Evolutionary conservation across 1,139 yeast species (phyloP).

Genomic region (Candida glucosophila): DNA sequence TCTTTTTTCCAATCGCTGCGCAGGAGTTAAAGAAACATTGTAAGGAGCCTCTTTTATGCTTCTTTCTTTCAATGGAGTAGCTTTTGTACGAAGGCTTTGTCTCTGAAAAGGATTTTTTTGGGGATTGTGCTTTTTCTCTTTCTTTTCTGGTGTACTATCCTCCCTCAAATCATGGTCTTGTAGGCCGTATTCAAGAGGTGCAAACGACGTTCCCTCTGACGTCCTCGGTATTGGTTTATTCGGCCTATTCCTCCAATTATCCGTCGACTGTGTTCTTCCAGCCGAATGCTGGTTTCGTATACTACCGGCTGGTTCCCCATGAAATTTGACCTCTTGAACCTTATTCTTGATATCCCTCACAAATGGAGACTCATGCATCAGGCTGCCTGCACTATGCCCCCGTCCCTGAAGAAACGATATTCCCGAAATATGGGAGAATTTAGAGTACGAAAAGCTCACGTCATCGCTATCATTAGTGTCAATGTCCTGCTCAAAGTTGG

Average conservation of each 20-base stretch:
- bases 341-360: slow-evolving; percentile 15
- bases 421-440: slow-evolving; percentile 27
- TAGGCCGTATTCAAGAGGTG: too few relatives aligned
- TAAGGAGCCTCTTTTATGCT: slow-evolving; percentile 20
- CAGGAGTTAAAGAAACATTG: slow-evolving; percentile 45
- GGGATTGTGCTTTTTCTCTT: not conserved
- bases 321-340: slow-evolving; percentile 10
- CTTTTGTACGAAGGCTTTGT: not conserved
- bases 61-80: slow-evolving; percentile 3
- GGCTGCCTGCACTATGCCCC: slow-evolving; percentile 3
- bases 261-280: too few relatives aligned
- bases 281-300: too few relatives aligned
- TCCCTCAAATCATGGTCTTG: too few relatives aligned
- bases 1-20: slow-evolving; percentile 39
- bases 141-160: too few relatives aligned
- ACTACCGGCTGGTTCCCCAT: too few relatives aligned
- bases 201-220: too few relatives aligned
- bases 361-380: slow-evolving; percentile 18
- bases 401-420: slow-evolving; percentile 9
- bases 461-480: slow-evolving; percentile 17
- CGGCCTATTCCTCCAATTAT: too few relatives aligned
- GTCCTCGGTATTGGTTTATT: too few relatives aligned
- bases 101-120: slow-evolving; percentile 1
- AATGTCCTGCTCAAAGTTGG: slow-evolving; percentile 12
- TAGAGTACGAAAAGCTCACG: slow-evolving; percentile 26